Conservation (phyloP, 139 green algal species). For the Coelastrella sp. region DNA sequence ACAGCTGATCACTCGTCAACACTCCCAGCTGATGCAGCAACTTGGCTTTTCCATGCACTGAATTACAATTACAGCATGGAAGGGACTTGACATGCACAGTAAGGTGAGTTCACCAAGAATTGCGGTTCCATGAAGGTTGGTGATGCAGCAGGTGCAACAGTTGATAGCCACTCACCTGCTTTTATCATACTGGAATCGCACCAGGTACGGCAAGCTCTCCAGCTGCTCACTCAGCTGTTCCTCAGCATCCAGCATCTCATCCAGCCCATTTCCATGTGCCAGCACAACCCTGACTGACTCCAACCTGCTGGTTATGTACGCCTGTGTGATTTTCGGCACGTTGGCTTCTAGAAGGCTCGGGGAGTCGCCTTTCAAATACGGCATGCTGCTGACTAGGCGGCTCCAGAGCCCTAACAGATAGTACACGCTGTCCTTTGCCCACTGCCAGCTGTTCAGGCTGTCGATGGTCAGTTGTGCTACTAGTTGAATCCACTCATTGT, state of each 20-base stretch:
- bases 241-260: conserved; percentile 96
- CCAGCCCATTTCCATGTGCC: conserved; percentile 50
- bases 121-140: no score
- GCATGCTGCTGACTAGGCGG: conserved; percentile 90
- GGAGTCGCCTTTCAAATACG: conserved; percentile 94
- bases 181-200: conserved; percentile 91
- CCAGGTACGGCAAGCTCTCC: conserved; percentile 92
- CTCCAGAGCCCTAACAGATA: conserved; percentile 95
- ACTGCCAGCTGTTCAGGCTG: conserved; percentile 87
- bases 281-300: conserved; percentile 59
- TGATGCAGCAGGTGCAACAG: neutral
- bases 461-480: conserved; percentile 93
- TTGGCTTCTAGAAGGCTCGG: conserved; percentile 92
- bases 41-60: no score
- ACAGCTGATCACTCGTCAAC: no score
- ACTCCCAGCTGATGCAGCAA: no score
- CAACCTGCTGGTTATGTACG: conserved; percentile 91
- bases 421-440: conserved; percentile 79
- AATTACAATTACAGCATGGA: no score
- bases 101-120: neutral
- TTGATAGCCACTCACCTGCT: conserved; percentile 41
- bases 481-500: conserved; percentile 93
- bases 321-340: conserved; percentile 93
- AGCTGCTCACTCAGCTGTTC: conserved; percentile 93
- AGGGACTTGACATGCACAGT: neutral